Evolutionary conservation across 305 asterid genomes (phyloP), one percentile per base, ranked within the genome.

Genomic region (Nicotiana rustica): DNA sequence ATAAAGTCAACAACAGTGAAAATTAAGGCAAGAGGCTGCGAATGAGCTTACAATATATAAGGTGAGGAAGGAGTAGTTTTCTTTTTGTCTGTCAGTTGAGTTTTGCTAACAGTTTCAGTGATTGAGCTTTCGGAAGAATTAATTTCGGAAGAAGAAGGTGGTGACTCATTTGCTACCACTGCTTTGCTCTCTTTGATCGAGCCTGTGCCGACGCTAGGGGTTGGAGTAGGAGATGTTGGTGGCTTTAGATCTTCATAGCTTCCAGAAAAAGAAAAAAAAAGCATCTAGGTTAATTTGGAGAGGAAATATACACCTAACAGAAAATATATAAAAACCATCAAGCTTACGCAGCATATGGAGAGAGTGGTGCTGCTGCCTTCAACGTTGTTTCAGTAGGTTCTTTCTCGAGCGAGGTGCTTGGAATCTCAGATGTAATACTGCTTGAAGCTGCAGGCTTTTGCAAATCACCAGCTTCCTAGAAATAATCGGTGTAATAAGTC

Each of bases 271-370:
- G 19, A 19, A 12, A 2, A 59, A 33, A 13, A 31, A 47, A 38
- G 0, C 62, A 73, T 47, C 49, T 33, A 14, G 82, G 52, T 41
- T 35, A 71, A 36, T 66, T 71, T 83, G 49, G 52, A 41, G 57
- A 47, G 66, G 79, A 75, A 41, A 19, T 35, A 66, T 47, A 67
- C 12, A 73, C 10, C 35, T 59, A 49, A 80, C 33, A 82, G 55
- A 83, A 70, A 21, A 70, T 82, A 70, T 31, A 61, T 17, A 6
- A 60, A 44, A 44, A 77, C 69, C 31, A 8, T 79, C 41, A 65
- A 82, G 89, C 97, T 94, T 85, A 95, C 98, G 84, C 92, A 65
- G 78, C 81, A 86, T 85, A 94, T 62, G 99, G 99, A 59, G 97
- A 94, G 81, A 77, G 90, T 13, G 95, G 89, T 18, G 78, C 84